Evolutionary conservation across 495 filamentous ascomycete genomes (phyloP), one percentile per base, ranked within the genome.

Genomic region (Aspergillus bertholletiae): DNA sequence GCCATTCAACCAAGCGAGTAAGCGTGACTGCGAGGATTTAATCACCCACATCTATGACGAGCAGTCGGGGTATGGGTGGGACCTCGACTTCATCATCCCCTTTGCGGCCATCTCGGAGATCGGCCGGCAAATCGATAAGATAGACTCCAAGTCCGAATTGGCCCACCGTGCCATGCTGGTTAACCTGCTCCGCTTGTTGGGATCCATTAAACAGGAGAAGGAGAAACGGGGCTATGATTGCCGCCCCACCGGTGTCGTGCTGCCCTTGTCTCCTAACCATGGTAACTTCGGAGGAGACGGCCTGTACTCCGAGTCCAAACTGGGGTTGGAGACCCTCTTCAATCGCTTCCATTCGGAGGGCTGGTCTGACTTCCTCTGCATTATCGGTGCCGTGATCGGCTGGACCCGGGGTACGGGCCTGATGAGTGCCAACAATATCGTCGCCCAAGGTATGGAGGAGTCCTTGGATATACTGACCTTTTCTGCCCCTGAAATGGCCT

Each of bases 121-220:
- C 87, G 95, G 2, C 92, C 97, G 74, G 92, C 50, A 90, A 66
- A 95, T 88, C 51, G 92, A 90, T 60, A 90, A 94, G 75, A 97
- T 93, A 58, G 89, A 92, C 60, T 88, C 88, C 59, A 96, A 4
- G n/a, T n/a, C n/a, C n/a, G 94, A 99, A 75, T 84, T 97, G 55
- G 93, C 94, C 53, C 92, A 97, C 65, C 88, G 94, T 50, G 96
- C 97, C 72, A 99, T 99, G 94, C 79, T 99, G 69, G 97, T 94
- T 54, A 99, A 99, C 65, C 74, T 97, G 1, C 79, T 97, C 50
- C 87, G 94, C 51, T 84, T 99, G 37, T 80, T 97, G 45, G 94
- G 94, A 51, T 83, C 75, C 56, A 83, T 99, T 65, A 79, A 73
- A 84, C 8, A 87, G 91, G 67, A 97, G 96, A 81, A 82, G 82